Base-by-base conservation (phyloP, 2,329 filamentous ascomycete genomes). In the Xylariaceae sp. region DNA sequence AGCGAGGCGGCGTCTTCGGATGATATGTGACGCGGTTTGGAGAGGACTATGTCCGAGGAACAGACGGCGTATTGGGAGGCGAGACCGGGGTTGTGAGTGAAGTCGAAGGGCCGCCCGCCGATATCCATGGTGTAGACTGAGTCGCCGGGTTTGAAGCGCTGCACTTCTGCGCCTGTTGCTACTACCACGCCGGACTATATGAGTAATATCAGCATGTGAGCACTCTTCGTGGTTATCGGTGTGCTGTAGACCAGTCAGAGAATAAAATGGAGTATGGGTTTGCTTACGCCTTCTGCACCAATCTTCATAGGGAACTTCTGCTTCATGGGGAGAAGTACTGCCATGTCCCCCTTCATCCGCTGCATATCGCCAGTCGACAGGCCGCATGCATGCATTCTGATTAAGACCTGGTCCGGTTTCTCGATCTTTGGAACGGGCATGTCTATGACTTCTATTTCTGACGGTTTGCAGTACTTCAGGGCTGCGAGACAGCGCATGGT, bases 401-500 rank as follows among this genome's bases (percentile, higher is more conserved):
- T 51, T 2, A 80, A 59, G 1, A 81, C 62, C 4, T 79, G 66
- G 27, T 72, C 63, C 1, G 74, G 68, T 6, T 64, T 57, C 2
- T 62, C 64, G 43, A 80, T 74, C n/a, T 54, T 56, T 0, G 77
- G 76, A 2, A 71, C 63, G 0, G 75, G 71, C n/a, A 74, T 48
- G 4, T 74, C 69, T 5, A 59, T 51, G 14, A 78, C 52, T 19
- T 72, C 66, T 50, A 71, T 76, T 9, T 52, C 61, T 0, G 59
- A 59, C 0, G 75, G 74, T 5, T 52, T 55, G 53, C 70, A 69
- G 48, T 68, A 67, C 39, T 64, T 70, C 0, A 64, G 68, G 27
- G 71, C 70, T 12, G 71, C 68, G 35, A 77, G 67, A 6, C 72
- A 68, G 51, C 72, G 71, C 71, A 74, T 76, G 1, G 66, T 73